Evolutionary conservation across 1,139 yeast species (phyloP).

Genomic region (Saccharomyces pastorianus): DNA sequence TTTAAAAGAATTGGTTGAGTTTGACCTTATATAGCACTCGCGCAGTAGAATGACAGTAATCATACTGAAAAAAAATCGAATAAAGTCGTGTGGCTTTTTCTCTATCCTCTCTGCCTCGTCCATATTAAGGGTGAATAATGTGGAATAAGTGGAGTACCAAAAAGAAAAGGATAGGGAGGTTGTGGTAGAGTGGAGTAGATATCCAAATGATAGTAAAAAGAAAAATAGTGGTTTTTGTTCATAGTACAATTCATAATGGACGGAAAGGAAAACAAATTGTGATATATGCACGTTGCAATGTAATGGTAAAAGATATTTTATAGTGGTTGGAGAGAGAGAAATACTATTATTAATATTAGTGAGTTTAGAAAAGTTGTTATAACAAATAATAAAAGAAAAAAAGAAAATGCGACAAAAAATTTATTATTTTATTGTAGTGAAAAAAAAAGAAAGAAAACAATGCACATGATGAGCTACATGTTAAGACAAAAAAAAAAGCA

Average conservation of each 20-base stretch:
- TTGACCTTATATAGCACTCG: background rate
- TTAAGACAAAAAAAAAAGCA: background rate
- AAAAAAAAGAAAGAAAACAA: background rate
- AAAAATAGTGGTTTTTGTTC: background rate
- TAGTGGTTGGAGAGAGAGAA: background rate
- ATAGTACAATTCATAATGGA: background rate
- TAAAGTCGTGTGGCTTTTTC: background rate
- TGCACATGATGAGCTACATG: background rate
- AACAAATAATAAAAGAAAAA: background rate
- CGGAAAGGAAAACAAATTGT: background rate
- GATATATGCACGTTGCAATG: background rate
- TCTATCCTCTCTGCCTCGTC: background rate
- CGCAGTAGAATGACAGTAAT: background rate
- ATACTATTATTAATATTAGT: background rate
- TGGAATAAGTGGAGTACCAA: background rate
- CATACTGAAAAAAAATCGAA: background rate
- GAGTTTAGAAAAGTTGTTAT: background rate
- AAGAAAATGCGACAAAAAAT: background rate
- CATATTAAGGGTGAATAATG: background rate
- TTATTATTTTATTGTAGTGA: background rate
- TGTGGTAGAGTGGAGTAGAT: background rate
- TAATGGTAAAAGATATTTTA: background rate
- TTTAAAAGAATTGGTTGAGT: background rate
- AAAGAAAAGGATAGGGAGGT: background rate
- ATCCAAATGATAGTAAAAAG: background rate